Conservation (phyloP, 2,329 filamentous ascomycete genomes). For the Periglandula ipomoeae region DNA sequence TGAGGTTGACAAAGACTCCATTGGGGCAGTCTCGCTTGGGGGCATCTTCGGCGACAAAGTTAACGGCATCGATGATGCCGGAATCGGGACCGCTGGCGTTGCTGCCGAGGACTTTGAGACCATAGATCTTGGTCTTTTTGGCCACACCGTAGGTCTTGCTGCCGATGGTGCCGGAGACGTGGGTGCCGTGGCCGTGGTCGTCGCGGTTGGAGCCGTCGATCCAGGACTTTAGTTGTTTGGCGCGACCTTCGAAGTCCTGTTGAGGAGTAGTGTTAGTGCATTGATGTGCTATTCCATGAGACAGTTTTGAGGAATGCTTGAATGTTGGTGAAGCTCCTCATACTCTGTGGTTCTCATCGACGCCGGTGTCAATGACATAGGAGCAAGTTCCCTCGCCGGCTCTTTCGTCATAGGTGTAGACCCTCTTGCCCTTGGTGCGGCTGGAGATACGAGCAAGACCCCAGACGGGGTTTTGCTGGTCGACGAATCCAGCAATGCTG, state of each 20-base stretch:
- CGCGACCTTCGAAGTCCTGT: constrained; percentile 15
- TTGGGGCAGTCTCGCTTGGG: constrained; percentile 24
- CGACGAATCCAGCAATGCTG: constrained; percentile 8
- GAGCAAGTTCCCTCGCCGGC: constrained; percentile 31
- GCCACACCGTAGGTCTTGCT: constrained; percentile 28
- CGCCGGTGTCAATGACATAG: constrained; percentile 39
- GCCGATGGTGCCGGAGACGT: constrained; percentile 24
- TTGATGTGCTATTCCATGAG: not conserved
- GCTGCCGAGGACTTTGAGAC: constrained; percentile 28
- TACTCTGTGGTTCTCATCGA: constrained; percentile 22
- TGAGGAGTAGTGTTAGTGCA: constrained; percentile 11
- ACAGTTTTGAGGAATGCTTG: too few species aligned
- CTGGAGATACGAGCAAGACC: constrained; percentile 25
- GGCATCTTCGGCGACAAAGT: constrained; percentile 27
- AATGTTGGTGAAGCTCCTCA: not conserved
- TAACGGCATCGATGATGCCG: constrained; percentile 29
- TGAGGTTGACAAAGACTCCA: constrained; percentile 40
- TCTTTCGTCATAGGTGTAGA: constrained; percentile 29
- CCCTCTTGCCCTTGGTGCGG: constrained; percentile 16
- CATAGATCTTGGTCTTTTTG: constrained; percentile 27
- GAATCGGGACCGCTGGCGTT: constrained; percentile 25
- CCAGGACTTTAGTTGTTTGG: constrained; percentile 22
- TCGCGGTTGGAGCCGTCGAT: constrained; percentile 20
- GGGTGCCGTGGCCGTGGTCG: constrained; percentile 19
- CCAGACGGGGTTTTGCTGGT: constrained; percentile 16